Conservation (phyloP, 192 early-diverging fungal species). For the Podila epicladia region DNA sequence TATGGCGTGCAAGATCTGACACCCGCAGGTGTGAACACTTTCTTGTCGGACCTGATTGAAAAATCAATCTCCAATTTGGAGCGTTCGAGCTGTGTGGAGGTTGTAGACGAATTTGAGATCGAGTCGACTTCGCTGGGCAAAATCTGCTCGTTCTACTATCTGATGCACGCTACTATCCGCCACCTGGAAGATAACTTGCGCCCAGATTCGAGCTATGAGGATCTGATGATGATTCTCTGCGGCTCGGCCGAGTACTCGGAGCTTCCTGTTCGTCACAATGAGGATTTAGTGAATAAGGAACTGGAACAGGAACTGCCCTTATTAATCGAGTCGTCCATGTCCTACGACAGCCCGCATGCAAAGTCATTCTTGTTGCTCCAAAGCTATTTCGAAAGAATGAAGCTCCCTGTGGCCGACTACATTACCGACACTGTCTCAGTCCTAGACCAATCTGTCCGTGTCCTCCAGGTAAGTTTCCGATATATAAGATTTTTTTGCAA, state of each 20-base stretch:
- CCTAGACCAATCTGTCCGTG: slow-evolving; percentile 90
- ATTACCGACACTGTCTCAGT: slow-evolving; percentile 91
- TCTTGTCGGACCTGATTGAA: slow-evolving; percentile 85
- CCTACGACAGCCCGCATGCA: slow-evolving; percentile 88
- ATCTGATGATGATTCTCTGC: slow-evolving; percentile 80
- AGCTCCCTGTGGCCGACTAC: slow-evolving; percentile 90
- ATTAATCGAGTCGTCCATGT: slow-evolving; percentile 63
- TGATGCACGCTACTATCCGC: slow-evolving; percentile 83
- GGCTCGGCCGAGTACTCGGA: slow-evolving; percentile 91
- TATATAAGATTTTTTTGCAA: not conserved
- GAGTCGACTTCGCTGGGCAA: slow-evolving; percentile 78
- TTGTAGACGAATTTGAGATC: slow-evolving; percentile 72
- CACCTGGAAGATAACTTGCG: slow-evolving; percentile 70
- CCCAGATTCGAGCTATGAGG: slow-evolving; percentile 58
- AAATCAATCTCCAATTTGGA: slow-evolving; percentile 74
- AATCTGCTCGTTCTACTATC: slow-evolving; percentile 94
- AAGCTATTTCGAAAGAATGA: slow-evolving; percentile 82
- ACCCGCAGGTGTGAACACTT: slow-evolving; percentile 71
- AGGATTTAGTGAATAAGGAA: slow-evolving; percentile 89
- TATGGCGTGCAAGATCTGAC: slow-evolving; percentile 88
- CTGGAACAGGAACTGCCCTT: slow-evolving; percentile 79
- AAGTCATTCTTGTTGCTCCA: slow-evolving; percentile 94
- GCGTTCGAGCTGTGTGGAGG: slow-evolving; percentile 77
- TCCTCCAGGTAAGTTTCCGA: slow-evolving; percentile 66
- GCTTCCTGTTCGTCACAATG: slow-evolving; percentile 94